phyloP scores from a whole-genome alignment of 2,329 filamentous ascomycete genomes.

The Aspergillus chevalieri region DNA sequence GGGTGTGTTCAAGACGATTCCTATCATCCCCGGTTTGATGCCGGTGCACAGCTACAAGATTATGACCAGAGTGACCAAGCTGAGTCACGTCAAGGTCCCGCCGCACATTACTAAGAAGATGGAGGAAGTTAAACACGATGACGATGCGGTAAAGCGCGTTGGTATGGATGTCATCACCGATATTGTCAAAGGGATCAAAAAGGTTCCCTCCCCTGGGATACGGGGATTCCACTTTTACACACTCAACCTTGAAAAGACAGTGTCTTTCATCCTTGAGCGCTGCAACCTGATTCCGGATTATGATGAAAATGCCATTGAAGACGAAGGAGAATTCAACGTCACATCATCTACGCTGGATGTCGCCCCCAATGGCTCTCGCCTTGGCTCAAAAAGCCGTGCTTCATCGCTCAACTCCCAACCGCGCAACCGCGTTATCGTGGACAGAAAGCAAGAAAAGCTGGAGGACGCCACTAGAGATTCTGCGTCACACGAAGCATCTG shows the following conservation, averaged over 20 bases:
- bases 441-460: constrained; percentile 40
- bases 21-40: constrained; percentile 93
- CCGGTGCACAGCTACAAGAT: constrained; percentile 97
- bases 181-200: constrained; percentile 71
- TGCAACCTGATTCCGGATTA: constrained; percentile 69
- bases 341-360: constrained; percentile 19
- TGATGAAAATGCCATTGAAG: constrained; percentile 40
- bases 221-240: constrained; percentile 97
- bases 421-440: constrained; percentile 80
- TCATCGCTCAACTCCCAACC: constrained; percentile 80
- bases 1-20: constrained; percentile 75
- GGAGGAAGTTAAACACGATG: constrained; percentile 41
- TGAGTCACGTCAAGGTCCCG: constrained; percentile 83
- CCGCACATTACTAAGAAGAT: constrained; percentile 60
- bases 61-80: constrained; percentile 84
- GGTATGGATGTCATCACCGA: constrained; percentile 66
- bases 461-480: constrained; percentile 32
- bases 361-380: constrained; percentile 16
- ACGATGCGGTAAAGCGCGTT: constrained; percentile 43
- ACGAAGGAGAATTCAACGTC: constrained; percentile 18
- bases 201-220: constrained; percentile 53
- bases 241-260: constrained; percentile 89
- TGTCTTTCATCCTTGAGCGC: constrained; percentile 84
- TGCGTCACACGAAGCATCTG: constrained; percentile 58
- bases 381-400: constrained; percentile 50